Conservation (phyloP, 2,329 filamentous ascomycete species). For the Neonectria punicea region DNA sequence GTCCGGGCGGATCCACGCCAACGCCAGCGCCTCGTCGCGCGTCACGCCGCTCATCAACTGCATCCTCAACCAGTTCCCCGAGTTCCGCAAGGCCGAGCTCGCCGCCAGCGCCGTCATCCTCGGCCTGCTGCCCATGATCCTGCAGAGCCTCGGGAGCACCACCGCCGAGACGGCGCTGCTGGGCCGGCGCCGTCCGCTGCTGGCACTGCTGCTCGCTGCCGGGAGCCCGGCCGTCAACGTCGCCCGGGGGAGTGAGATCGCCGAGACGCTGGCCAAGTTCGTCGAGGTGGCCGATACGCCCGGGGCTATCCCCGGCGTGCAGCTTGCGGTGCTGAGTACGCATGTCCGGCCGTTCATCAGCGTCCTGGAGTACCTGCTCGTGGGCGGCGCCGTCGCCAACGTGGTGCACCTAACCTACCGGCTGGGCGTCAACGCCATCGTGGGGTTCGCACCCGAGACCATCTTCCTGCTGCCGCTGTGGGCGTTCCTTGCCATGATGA, state of each 20-base stretch:
- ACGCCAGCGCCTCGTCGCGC: background rate
- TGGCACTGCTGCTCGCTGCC: conserved; percentile 33
- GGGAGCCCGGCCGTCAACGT: conserved; percentile 17
- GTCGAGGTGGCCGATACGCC: background rate
- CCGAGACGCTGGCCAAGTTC: conserved; percentile 1
- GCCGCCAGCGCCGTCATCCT: conserved; percentile 35
- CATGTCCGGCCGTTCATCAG: conserved; percentile 6
- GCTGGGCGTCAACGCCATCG: conserved; percentile 40
- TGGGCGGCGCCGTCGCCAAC: conserved; percentile 37
- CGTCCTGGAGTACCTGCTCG: conserved; percentile 35
- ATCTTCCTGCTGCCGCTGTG: conserved; percentile 40
- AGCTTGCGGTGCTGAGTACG: background rate
- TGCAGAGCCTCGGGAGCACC: conserved; percentile 32
- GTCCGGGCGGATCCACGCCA: background rate
- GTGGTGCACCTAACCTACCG: conserved; percentile 39
- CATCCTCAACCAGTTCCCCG: conserved; percentile 32
- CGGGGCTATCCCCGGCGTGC: background rate
- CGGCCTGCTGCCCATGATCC: conserved; percentile 29
- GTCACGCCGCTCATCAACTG: conserved; percentile 31
- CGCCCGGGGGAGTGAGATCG: conserved; percentile 4
- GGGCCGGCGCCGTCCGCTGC: conserved; percentile 27
- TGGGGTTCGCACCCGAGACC: conserved; percentile 37
- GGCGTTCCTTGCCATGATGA: conserved; percentile 37
- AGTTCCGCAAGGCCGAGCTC: conserved; percentile 40
- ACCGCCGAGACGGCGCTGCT: conserved; percentile 37